A percentile compares a stretch with the other conserved stretches of the same genome.
These are phyloP conservation scores for Scedosporium apiospermum DNA, from an alignment of 2,329 filamentous ascomycete species.

Conservation along the genomic window DNA sequence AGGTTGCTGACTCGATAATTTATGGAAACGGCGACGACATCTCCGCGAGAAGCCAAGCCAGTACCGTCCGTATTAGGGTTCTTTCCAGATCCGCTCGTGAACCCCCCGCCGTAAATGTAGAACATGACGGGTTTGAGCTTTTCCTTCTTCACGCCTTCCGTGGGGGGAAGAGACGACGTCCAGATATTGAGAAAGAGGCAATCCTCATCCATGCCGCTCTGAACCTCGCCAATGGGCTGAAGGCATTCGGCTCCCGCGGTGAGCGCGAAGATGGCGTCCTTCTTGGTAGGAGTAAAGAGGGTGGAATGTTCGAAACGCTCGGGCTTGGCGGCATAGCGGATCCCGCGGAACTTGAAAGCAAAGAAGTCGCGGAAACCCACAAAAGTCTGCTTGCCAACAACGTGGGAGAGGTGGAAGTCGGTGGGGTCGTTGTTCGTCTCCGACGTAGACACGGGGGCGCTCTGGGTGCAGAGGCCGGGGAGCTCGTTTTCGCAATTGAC, in stretches of 20 bases:
- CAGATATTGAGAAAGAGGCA: conserved; percentile 37
- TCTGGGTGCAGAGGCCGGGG: conserved; percentile 21
- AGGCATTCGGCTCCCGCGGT: conserved; percentile 19
- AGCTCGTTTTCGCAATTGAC: conserved; percentile 9
- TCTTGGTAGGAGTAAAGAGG: conserved; percentile 11
- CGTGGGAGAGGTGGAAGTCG: conserved; percentile 16
- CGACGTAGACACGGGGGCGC: conserved; percentile 16
- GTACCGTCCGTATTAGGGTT: conserved; percentile 35
- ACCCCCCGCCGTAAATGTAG: conserved; percentile 34
- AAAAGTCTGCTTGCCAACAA: conserved; percentile 11
- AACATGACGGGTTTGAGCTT: conserved; percentile 34
- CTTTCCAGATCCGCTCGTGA: conserved; percentile 28
- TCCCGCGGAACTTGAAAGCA: conserved; percentile 22
- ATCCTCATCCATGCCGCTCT: conserved; percentile 20
- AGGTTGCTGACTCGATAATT: conserved; percentile 46
- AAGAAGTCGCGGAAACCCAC: conserved; percentile 23
- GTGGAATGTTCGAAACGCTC: conserved; percentile 18
- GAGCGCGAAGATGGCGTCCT: conserved; percentile 13
- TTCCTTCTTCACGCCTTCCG: conserved; percentile 8
- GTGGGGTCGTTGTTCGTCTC: conserved; percentile 13
- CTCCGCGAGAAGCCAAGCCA: conserved; percentile 32
- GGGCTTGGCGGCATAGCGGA: conserved; percentile 18
- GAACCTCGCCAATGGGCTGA: conserved; percentile 20
- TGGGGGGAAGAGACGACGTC: conserved; percentile 27
- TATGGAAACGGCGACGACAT: conserved; percentile 37